Evolutionary conservation across 768 basidiomycete species (phyloP).

Genomic region (Tricholoma flavovirens): DNA sequence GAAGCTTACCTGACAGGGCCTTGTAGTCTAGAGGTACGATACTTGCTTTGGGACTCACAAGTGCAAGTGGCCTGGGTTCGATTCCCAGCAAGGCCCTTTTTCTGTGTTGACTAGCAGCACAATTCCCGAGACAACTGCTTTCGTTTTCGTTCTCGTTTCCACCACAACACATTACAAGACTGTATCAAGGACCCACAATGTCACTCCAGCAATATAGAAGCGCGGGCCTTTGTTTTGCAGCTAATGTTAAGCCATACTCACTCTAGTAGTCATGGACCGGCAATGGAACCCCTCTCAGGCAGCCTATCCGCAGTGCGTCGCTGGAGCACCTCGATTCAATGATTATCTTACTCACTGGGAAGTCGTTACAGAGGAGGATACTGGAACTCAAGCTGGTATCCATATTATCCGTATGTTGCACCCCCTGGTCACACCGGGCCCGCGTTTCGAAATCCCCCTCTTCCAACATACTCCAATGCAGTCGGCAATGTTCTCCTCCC

Average conservation of each 20-base stretch:
- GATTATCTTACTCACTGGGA: background rate
- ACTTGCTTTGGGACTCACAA: constrained; percentile 38
- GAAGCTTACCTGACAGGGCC: no score
- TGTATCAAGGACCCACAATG: background rate
- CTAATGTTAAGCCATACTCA: background rate
- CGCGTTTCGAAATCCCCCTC: background rate
- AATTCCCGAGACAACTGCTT: background rate
- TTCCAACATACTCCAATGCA: background rate
- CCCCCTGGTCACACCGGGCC: background rate
- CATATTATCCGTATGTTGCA: background rate
- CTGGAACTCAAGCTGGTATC: background rate
- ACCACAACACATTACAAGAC: background rate
- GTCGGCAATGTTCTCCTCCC: background rate
- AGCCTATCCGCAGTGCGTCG: background rate
- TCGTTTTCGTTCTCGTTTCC: background rate
- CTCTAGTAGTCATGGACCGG: background rate
- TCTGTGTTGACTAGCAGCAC: no score
- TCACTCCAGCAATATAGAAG: background rate
- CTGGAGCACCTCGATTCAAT: no score
- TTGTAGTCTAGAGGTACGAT: constrained; percentile 37
- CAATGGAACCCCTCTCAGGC: background rate
- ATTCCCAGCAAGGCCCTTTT: constrained; percentile 38
- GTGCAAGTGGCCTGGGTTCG: constrained; percentile 46
- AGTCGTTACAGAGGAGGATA: background rate
- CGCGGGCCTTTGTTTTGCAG: background rate